phyloP scores from a whole-genome alignment of 176 grass and related monocot genomes.

The Carex cristatella region DNA sequence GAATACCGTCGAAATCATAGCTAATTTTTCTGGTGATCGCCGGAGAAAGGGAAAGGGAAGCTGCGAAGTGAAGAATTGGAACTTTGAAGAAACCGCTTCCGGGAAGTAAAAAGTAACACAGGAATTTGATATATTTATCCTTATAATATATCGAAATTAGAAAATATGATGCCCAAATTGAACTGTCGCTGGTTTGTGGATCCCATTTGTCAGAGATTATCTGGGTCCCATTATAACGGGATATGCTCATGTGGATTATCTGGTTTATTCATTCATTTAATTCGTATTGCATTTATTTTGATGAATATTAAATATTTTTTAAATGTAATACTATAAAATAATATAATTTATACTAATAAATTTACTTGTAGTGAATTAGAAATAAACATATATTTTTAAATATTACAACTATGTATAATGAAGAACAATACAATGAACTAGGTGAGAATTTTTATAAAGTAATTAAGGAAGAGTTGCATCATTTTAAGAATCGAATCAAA shows the following conservation, averaged over 20 bases:
- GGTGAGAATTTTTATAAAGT: no score
- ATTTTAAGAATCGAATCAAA: no score
- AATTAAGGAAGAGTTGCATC: no score
- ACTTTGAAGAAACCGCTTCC: not conserved
- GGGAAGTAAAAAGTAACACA: not conserved
- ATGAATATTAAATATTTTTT: no score
- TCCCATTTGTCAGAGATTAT: not conserved
- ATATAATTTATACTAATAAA: no score
- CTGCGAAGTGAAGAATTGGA: not conserved
- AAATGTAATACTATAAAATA: no score
- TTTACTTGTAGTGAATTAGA: no score
- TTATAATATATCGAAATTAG: not conserved
- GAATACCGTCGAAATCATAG: conserved; percentile 75
- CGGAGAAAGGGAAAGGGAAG: not conserved
- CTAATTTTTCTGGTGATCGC: conserved; percentile 36
- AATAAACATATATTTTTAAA: no score
- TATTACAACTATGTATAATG: no score
- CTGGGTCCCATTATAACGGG: not conserved
- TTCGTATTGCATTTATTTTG: no score
- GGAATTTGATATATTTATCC: not conserved
- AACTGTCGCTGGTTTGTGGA: not conserved
- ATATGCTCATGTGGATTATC: not conserved
- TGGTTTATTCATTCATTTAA: no score
- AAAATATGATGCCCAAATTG: not conserved
- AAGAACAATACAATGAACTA: no score